Conservation (phyloP, 106 monocot genomes). For the Cymbidium sinense region DNA sequence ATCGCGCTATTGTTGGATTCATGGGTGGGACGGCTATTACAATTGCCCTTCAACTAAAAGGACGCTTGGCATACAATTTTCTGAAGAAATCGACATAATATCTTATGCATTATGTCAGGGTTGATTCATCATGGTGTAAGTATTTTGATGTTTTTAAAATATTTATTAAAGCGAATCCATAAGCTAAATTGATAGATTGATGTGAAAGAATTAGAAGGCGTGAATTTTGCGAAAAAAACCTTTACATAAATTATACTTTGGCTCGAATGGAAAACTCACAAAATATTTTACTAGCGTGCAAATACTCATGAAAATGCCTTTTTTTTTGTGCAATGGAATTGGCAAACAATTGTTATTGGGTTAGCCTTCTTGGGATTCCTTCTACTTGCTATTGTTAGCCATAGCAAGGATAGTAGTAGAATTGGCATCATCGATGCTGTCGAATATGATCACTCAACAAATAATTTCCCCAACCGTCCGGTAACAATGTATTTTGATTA, state of each 20-base stretch:
- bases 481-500: not conserved
- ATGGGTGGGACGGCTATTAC: constrained; percentile 70
- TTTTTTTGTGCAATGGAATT: constrained; percentile 56
- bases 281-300: too few relatives aligned
- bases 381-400: constrained; percentile 10
- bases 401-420: too few relatives aligned
- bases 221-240: too few relatives aligned
- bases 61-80: constrained; percentile 59
- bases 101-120: constrained; percentile 52
- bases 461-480: too few relatives aligned
- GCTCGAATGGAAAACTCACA: too few relatives aligned
- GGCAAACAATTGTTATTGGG: constrained; percentile 65
- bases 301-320: too few relatives aligned
- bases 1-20: constrained; percentile 68
- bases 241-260: too few relatives aligned
- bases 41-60: constrained; percentile 62
- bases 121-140: constrained; percentile 51
- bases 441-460: too few relatives aligned
- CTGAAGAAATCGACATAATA: constrained; percentile 47
- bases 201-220: not conserved
- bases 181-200: not conserved
- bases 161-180: not conserved
- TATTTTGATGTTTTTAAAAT: not conserved
- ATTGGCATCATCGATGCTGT: too few relatives aligned
- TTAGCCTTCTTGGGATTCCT: constrained; percentile 49